A percentile compares a stretch with the other conserved stretches of the same genome.
phyloP scores from a whole-genome alignment of 2,329 filamentous ascomycete species.

The Calonectria hongkongensis region DNA sequence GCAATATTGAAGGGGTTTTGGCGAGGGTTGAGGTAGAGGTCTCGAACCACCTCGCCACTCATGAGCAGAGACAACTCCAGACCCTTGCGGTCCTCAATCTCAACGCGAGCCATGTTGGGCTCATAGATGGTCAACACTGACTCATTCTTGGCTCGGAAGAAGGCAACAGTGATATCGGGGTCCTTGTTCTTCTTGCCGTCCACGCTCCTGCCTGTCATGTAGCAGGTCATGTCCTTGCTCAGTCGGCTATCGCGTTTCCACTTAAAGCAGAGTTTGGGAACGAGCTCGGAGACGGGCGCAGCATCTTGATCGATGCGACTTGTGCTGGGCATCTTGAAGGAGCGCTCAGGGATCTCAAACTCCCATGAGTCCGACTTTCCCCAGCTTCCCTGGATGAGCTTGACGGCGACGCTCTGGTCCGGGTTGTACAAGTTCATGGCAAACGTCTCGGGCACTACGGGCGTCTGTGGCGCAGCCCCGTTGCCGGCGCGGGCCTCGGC shows the following conservation, averaged over 20 bases:
- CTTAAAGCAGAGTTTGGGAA: constrained; percentile 87
- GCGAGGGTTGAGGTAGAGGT: constrained; percentile 78
- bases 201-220: constrained; percentile 85
- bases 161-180: constrained; percentile 94
- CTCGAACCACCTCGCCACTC: constrained; percentile 78
- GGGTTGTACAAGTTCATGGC: constrained; percentile 95
- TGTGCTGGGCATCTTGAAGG: constrained; percentile 86
- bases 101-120: constrained; percentile 91
- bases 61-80: constrained; percentile 87
- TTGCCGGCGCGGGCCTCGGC: constrained; percentile 85
- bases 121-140: constrained; percentile 88
- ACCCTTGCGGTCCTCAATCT: constrained; percentile 95
- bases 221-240: constrained; percentile 91
- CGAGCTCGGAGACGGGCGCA: constrained; percentile 66
- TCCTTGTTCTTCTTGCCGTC: constrained; percentile 90
- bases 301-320: constrained; percentile 86
- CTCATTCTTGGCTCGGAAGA: constrained; percentile 85
- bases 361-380: constrained; percentile 89
- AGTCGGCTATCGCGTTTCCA: constrained; percentile 94
- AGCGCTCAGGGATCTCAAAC: constrained; percentile 92
- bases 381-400: constrained; percentile 84
- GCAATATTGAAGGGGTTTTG: constrained; percentile 87
- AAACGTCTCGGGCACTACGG: constrained; percentile 86
- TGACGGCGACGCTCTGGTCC: constrained; percentile 86
- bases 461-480: constrained; percentile 78